Evolutionary conservation across 805 yeast genomes (phyloP).

Genomic region (Yamadazyma sp.): DNA sequence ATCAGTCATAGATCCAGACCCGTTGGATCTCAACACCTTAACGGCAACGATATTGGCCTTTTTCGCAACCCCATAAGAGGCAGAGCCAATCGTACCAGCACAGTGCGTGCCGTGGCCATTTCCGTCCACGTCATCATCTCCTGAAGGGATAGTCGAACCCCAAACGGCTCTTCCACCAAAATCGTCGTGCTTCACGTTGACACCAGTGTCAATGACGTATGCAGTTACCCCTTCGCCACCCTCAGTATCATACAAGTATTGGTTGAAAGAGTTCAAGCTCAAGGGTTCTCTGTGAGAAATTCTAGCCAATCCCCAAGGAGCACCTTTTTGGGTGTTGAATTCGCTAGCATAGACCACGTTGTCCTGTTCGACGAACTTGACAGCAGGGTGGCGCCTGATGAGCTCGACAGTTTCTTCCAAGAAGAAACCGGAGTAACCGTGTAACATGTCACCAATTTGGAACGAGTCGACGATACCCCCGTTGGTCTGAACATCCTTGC

Average conservation of each 20-base stretch:
- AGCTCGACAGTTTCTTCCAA: conserved; percentile 70
- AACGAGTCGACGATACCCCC: conserved; percentile 66
- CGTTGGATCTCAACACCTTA: conserved; percentile 78
- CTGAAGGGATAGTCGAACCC: conserved; percentile 80
- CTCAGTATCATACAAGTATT: conserved; percentile 66
- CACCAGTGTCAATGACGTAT: conserved; percentile 89
- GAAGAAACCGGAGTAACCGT: conserved; percentile 87
- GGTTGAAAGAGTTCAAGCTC: conserved; percentile 67
- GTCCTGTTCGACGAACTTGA: conserved; percentile 73
- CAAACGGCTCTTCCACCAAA: conserved; percentile 82
- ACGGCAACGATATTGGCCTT: conserved; percentile 77
- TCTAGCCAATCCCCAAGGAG: conserved; percentile 95
- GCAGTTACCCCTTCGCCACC: conserved; percentile 86
- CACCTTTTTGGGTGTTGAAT: conserved; percentile 70
- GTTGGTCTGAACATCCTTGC: conserved; percentile 24
- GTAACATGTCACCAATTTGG: conserved; percentile 53
- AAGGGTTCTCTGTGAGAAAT: conserved; percentile 77
- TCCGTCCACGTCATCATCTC: conserved; percentile 72
- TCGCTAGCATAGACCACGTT: conserved; percentile 65
- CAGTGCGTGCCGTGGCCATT: conserved; percentile 97
- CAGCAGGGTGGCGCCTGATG: conserved; percentile 62
- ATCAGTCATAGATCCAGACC: conserved; percentile 81
- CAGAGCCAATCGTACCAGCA: conserved; percentile 92
- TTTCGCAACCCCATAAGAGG: conserved; percentile 81
- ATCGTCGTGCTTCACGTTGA: conserved; percentile 70